phyloP scores from a whole-genome alignment of 306 rosid species.

The Gynostemma pentaphyllum region DNA sequence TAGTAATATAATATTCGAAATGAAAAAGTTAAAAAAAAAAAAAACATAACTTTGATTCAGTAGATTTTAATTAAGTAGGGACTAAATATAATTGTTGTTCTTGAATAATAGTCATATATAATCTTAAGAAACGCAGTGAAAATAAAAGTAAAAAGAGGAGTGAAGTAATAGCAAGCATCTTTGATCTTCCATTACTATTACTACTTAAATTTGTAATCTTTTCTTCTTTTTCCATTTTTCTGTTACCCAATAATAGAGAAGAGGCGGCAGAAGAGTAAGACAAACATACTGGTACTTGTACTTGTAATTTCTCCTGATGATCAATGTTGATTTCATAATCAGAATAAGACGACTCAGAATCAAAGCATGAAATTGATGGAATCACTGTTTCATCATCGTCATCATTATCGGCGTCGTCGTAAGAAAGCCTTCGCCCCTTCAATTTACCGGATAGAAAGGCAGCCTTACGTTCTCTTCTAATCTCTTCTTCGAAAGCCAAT shows the following conservation, averaged over 20 bases:
- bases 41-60: not conserved
- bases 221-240: not conserved
- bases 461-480: not conserved
- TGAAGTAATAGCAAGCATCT: not conserved
- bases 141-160: not conserved
- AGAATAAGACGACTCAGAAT: no score
- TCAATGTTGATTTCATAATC: no score
- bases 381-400: no score
- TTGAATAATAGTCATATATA: not conserved
- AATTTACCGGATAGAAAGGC: not conserved
- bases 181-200: no score
- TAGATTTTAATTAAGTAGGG: not conserved
- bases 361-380: not conserved
- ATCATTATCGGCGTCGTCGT: not conserved
- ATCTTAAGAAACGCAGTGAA: not conserved
- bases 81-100: not conserved
- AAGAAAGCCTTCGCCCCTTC: not conserved
- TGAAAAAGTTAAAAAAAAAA: not conserved
- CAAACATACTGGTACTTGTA: not conserved
- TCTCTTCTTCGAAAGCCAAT: not conserved
- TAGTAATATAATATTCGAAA: no score
- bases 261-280: constrained; percentile 1
- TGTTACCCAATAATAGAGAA: not conserved
- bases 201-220: not conserved
- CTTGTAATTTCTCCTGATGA: no score